These are phyloP conservation scores for Pseudocercospora macadamiae DNA, from an alignment of 2,329 filamentous ascomycete genomes.

Conservation along the genomic window DNA sequence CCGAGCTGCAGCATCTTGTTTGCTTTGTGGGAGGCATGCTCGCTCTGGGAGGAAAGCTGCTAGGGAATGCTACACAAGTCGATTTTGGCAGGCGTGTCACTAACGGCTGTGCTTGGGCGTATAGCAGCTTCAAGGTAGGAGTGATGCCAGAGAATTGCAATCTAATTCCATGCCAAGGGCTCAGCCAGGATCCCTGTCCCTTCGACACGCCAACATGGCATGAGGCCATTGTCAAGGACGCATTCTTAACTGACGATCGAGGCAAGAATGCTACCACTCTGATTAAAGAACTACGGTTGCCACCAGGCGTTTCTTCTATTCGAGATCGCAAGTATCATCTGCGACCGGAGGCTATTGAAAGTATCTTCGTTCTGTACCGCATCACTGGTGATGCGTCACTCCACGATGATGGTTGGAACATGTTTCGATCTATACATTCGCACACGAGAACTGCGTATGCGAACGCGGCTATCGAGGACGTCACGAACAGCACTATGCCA, in stretches of 20 bases:
- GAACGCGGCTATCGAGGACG: constrained; percentile 68
- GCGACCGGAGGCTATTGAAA: constrained; percentile 78
- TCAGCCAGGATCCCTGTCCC: constrained; percentile 42
- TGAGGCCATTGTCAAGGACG: constrained; percentile 42
- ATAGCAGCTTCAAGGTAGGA: constrained; percentile 59
- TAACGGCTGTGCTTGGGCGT: constrained; percentile 66
- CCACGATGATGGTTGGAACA: constrained; percentile 72
- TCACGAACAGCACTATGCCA: constrained; percentile 53
- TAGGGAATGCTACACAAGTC: constrained; percentile 58
- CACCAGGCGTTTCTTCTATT: constrained; percentile 60
- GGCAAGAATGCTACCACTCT: constrained; percentile 34
- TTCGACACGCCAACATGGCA: constrained; percentile 53
- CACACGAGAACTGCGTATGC: constrained; percentile 65
- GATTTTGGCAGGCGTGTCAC: constrained; percentile 61
- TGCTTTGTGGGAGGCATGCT: constrained; percentile 75
- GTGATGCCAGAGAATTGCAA: constrained; percentile 65
- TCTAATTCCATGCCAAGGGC: constrained; percentile 49
- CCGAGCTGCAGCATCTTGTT: constrained; percentile 62
- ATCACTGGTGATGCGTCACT: constrained; percentile 68
- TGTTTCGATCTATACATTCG: constrained; percentile 68
- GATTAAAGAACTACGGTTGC: constrained; percentile 51
- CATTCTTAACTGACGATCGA: constrained; percentile 26
- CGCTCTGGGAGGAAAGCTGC: constrained; percentile 66
- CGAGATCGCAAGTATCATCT: constrained; percentile 65
- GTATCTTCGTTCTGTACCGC: constrained; percentile 76